Evolutionary conservation across 345 rosid species (phyloP), one percentile per base, ranked within the genome.

Genomic region (Pseudoturritis turrita): DNA sequence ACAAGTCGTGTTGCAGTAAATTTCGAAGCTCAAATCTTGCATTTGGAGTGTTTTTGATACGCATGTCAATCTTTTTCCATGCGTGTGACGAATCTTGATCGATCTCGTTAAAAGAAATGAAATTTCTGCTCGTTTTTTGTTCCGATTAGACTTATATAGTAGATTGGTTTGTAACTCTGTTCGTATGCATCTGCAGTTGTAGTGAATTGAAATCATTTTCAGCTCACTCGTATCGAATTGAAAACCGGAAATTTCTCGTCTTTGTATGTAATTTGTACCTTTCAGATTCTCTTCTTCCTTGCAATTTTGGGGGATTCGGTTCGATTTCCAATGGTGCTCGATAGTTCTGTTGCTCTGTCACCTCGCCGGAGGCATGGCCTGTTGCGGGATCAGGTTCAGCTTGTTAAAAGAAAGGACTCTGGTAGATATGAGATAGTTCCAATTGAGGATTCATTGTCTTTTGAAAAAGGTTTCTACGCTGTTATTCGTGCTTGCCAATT

Each of bases 401-500:
- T 86, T 40, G 77, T 87, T 18, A 91, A 91, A 71, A 87, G 80
- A 71, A 91, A 86, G 49, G 94, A 91, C 60, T 85, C 82, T 15
- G 90, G 85, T 17, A 83, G 96, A 63, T 89, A 82, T 21, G 98
- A 95, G 83, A 86, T 91, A n/a, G 87, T 81, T 62, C 89, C 92
- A 3, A 88, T 95, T 18, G 92, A 85, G 70, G 91, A 87, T 40
- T 60, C 86, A 3, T 75, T 95, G 81, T 86, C 97, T 65, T 91
- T 88, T 37, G 99, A 95, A 78, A 95, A 95, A 61, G 99, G 99
- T 19, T 95, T 95, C 79, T 95, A 88, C 73, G 80, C 79, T 18
- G 91, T 89, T 12, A 95, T 95, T 63, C 93, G 99, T 35, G 96
- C 99, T 6, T 91, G 96, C 81, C 99, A 95, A 62, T 74, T 91